phyloP scores from a whole-genome alignment of 2,329 filamentous ascomycete species.

The Phyllosticta citrichinensis region DNA sequence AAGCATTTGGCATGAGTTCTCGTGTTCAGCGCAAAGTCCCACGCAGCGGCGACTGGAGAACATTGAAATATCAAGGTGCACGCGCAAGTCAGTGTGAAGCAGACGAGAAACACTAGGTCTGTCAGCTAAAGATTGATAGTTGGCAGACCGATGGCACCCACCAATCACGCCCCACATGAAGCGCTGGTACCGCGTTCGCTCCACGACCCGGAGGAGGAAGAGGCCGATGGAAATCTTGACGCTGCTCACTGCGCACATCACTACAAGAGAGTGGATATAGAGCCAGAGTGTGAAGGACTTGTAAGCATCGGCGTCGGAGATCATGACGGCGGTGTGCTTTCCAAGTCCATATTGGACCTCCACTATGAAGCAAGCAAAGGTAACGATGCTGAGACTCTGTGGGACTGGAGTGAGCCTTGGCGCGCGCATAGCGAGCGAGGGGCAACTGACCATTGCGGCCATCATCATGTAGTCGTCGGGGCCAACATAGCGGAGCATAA shows the following conservation, averaged over 20 bases:
- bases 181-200: slow-evolving; percentile 28
- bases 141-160: slow-evolving; percentile 16
- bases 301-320: slow-evolving; percentile 19
- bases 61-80: slow-evolving; percentile 42
- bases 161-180: slow-evolving; percentile 36
- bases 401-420: not conserved
- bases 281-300: slow-evolving; percentile 30
- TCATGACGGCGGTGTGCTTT: slow-evolving; percentile 32
- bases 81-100: slow-evolving; percentile 34
- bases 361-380: slow-evolving; percentile 34
- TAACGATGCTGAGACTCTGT: slow-evolving; percentile 7
- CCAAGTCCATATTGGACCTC: slow-evolving; percentile 40
- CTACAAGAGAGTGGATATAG: slow-evolving; percentile 36
- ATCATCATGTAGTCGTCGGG: slow-evolving; percentile 41
- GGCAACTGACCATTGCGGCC: slow-evolving; percentile 27
- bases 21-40: slow-evolving; percentile 30
- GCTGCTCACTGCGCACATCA: slow-evolving; percentile 34
- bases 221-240: slow-evolving; percentile 41
- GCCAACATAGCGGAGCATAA: slow-evolving; percentile 39
- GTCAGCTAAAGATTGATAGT: not conserved
- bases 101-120: slow-evolving; percentile 30
- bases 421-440: not conserved
- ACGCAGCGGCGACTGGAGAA: slow-evolving; percentile 34
- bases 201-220: slow-evolving; percentile 36
- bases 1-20: slow-evolving; percentile 34